Evolutionary conservation across 179 eudicot species (phyloP), one percentile per base, ranked within the genome.

Genomic region (Corrigiola litoralis): DNA sequence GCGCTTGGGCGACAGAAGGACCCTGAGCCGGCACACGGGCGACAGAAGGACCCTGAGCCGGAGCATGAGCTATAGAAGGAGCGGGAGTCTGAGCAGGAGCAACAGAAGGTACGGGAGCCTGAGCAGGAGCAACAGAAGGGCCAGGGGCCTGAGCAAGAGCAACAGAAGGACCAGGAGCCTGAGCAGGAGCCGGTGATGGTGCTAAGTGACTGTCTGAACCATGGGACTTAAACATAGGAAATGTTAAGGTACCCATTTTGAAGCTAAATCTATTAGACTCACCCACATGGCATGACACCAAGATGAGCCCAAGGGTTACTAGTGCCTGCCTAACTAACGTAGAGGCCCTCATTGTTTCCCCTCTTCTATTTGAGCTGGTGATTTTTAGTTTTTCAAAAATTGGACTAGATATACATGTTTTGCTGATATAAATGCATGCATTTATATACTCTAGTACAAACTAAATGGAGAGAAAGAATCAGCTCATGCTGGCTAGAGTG

Each of bases 81-180:
- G 5, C 1, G 5, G 61, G 17, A 24, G 33, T 7, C 34, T 14
- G 27, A 37, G 29, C 41, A 10, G 74, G 68, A 52, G 34, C 66
- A 0, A n/a, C n/a, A n/a, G 51, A 44, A 16, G 6, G 23, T 4
- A 24, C 17, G 14, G 49, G 14, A 14, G n/a, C n/a, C 5, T 25
- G 7, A 6, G 13, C 18, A n/a, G 18, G 0, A 23, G 14, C 9
- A 8, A n/a, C n/a, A 9, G 61, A 52, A 56, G 56, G 76, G 7
- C 36, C 17, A 24, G 49, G 14, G 18, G n/a, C n/a, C 5, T 25
- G 7, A 6, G 13, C 18, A n/a, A 18, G 0, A 23, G 14, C 9
- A 8, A n/a, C n/a, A 9, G 61, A 52, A 56, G 56, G 76, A 11
- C 14, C 31, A 4, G 67, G 72, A 59, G 76, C 65, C 0, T 71